Evolutionary conservation across 2,329 filamentous ascomycete genomes (phyloP), one percentile per base, ranked within the genome.

Genomic region (Paecilomyces fulvus): DNA sequence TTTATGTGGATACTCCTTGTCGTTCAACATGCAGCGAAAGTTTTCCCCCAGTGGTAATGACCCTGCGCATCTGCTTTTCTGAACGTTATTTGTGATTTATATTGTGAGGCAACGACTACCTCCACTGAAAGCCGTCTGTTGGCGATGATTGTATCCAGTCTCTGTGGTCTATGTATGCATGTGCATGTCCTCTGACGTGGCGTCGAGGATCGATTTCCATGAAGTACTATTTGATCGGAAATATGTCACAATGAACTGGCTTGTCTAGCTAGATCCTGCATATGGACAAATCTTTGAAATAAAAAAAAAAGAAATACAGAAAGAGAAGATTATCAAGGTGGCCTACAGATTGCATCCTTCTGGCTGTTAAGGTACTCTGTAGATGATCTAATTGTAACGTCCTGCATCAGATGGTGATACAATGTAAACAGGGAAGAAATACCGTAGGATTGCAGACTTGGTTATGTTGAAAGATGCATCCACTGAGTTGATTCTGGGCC

Each of bases 1-100:
- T 58, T 59, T 58, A 60, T 59, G 59, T 51, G 66, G 63, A 64
- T 64, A 58, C 64, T 57, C 55, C 55, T 65, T 63, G 61, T 70
- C 63, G 63, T 67, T 65, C 59, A 71, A 67, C 68, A 70, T 70
- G 67, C 66, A 70, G 67, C 67, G 68, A 64, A 58, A 64, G 59
- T 49, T 61, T 65, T 64, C 60, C 56, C 56, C 59, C n/a, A 43
- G 58, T 62, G 62, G 56, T 61, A 58, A 65, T 60, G 62, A 63
- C 58, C 25, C 58, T 58, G 58, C 60, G 63, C 62, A 65, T 68
- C 56, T 62, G 20, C 48, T 65, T 62, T 64, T 52, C 55, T 59
- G 52, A 52, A 52, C 51, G 58, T 55, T 56, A 52, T 54, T 52
- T 58, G 57, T 54, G 65, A 65, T 66, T 58, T 61, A 54, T 61